phyloP scores from a whole-genome alignment of 768 basidiomycete genomes.

The Trametes cinnabarina region DNA sequence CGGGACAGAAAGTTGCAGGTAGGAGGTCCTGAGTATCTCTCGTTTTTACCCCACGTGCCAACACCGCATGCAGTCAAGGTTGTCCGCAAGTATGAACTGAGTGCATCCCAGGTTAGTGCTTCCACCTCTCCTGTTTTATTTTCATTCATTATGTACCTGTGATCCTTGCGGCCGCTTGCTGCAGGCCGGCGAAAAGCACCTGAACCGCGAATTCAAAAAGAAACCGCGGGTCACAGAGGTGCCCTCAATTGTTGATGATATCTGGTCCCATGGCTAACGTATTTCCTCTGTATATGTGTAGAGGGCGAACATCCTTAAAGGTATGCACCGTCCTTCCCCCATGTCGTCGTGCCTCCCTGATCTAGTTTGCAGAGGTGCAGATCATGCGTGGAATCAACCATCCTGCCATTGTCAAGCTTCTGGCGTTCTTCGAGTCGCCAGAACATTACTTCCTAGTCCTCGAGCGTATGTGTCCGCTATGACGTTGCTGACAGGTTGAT shows the following conservation, averaged over 20 bases:
- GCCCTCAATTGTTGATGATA: slow-evolving; percentile 31
- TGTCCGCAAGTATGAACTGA: slow-evolving; percentile 91
- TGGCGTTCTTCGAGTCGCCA: slow-evolving; percentile 86
- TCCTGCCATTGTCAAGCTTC: slow-evolving; percentile 88
- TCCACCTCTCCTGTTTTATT: slow-evolving; percentile 20
- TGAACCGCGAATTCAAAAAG: slow-evolving; percentile 93
- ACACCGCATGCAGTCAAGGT: slow-evolving; percentile 67
- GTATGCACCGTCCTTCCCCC: slow-evolving; percentile 34
- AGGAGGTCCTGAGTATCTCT: slow-evolving; percentile 31
- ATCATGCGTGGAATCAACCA: slow-evolving; percentile 97
- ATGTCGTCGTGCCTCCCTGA: background rate
- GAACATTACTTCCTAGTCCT: slow-evolving; percentile 95
- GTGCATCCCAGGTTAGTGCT: slow-evolving; percentile 81
- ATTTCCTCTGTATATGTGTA: slow-evolving; percentile 35
- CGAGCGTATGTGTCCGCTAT: slow-evolving; percentile 60
- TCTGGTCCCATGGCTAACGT: slow-evolving; percentile 24
- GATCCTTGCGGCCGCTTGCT: slow-evolving; percentile 26
- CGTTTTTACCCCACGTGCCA: slow-evolving; percentile 15
- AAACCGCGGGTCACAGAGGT: slow-evolving; percentile 99
- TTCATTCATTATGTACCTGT: slow-evolving; percentile 23
- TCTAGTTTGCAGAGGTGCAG: slow-evolving; percentile 76
- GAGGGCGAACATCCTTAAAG: slow-evolving; percentile 98
- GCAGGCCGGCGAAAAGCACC: slow-evolving; percentile 88
- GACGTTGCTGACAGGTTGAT: background rate
- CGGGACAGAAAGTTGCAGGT: slow-evolving; percentile 83